phyloP scores from a whole-genome alignment of 805 yeast species.

The Metschnikowia lachancei region DNA sequence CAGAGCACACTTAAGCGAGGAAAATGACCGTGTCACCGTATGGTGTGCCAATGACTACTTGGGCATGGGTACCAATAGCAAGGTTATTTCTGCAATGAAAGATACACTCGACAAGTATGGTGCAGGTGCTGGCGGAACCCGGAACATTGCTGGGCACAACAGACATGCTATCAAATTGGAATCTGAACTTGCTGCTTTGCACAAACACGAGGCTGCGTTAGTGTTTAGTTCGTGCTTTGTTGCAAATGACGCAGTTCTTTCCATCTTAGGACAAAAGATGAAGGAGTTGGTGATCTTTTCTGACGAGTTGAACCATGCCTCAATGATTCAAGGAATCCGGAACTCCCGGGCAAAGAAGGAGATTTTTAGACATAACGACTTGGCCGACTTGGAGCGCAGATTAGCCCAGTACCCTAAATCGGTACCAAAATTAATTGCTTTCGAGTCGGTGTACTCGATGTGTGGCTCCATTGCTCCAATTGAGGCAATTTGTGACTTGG shows the following conservation, averaged over 20 bases:
- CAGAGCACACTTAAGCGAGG: constrained; percentile 74
- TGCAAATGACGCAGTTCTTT: constrained; percentile 92
- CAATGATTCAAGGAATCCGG: constrained; percentile 94
- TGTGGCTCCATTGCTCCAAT: constrained; percentile 97
- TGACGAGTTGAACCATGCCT: constrained; percentile 93
- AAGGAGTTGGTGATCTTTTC: constrained; percentile 88
- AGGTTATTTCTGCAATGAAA: constrained; percentile 74
- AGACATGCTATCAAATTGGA: constrained; percentile 84
- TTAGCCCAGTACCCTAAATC: constrained; percentile 78
- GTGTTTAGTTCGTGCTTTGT: constrained; percentile 95
- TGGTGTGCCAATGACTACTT: constrained; percentile 99
- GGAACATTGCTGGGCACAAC: constrained; percentile 98
- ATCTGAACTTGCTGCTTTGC: constrained; percentile 81
- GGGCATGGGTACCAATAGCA: constrained; percentile 85
- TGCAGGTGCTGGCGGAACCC: constrained; percentile 98
- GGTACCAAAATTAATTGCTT: constrained; percentile 94
- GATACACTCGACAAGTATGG: constrained; percentile 83
- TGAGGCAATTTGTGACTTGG: constrained; percentile 87
- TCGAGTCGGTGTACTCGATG: constrained; percentile 97
- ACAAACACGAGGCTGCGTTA: constrained; percentile 91
- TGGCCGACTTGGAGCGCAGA: constrained; percentile 75
- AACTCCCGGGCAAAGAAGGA: constrained; percentile 88
- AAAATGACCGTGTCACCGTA: constrained; percentile 85
- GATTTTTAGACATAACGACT: constrained; percentile 86
- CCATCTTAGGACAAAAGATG: constrained; percentile 86